phyloP scores from a whole-genome alignment of 345 rosid genomes.

The Noccaea bulbosa region DNA sequence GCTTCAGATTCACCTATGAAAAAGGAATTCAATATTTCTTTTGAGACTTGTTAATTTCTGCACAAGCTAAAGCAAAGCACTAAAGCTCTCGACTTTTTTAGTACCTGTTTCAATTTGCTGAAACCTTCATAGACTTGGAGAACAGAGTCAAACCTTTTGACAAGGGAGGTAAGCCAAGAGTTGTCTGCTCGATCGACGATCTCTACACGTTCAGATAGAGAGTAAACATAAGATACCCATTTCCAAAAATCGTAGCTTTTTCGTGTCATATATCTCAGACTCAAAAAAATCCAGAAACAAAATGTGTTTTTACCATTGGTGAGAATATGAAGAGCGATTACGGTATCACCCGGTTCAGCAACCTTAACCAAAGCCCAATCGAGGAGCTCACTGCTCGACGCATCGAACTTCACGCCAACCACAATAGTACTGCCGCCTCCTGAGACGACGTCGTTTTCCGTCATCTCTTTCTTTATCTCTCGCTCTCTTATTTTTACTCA shows the following conservation, averaged over 20 bases:
- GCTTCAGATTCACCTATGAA: slow-evolving; percentile 86
- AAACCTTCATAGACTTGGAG: slow-evolving; percentile 85
- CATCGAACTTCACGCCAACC: slow-evolving; percentile 84
- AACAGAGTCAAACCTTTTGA: slow-evolving; percentile 75
- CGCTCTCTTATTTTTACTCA: not conserved
- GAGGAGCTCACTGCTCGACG: slow-evolving; percentile 68
- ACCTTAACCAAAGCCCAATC: slow-evolving; percentile 89
- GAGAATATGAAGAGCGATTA: slow-evolving; percentile 87
- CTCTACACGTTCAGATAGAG: slow-evolving; percentile 36
- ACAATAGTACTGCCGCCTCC: slow-evolving; percentile 55
- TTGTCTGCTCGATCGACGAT: slow-evolving; percentile 59
- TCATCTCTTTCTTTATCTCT: slow-evolving; percentile 35
- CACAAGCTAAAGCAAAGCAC: slow-evolving; percentile 4
- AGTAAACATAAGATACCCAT: slow-evolving; percentile 11
- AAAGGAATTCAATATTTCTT: slow-evolving; percentile 10
- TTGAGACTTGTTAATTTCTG: not conserved
- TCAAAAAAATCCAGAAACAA: not conserved
- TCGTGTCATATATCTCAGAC: not conserved
- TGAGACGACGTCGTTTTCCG: slow-evolving; percentile 24
- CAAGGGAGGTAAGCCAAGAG: slow-evolving; percentile 67
- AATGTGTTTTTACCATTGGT: slow-evolving; percentile 49
- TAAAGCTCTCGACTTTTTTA: not conserved
- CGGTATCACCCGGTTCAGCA: slow-evolving; percentile 81
- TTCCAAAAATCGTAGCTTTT: slow-evolving; percentile 19
- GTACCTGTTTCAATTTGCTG: slow-evolving; percentile 94